phyloP scores from a whole-genome alignment of 139 green algal species.

The Picochlorum sp. region DNA sequence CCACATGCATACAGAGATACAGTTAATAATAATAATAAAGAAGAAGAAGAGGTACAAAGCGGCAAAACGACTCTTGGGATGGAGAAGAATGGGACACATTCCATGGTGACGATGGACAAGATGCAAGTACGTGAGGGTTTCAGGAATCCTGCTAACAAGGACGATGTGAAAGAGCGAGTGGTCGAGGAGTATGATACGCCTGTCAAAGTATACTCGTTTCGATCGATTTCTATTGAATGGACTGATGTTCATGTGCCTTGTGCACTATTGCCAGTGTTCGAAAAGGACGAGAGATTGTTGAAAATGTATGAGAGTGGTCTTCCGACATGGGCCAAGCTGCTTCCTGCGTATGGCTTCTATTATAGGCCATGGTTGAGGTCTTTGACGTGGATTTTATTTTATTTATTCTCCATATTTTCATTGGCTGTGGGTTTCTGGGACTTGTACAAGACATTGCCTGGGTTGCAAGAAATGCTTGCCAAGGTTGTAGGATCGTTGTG shows the following conservation, averaged over 20 bases:
- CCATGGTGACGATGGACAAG: too few species aligned
- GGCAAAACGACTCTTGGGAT: too few species aligned
- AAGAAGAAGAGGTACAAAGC: too few species aligned
- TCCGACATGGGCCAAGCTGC: conserved; percentile 62
- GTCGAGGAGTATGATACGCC: too few species aligned
- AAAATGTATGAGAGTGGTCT: conserved; percentile 69
- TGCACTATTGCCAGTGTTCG: conserved; percentile 26
- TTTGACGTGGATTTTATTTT: conserved; percentile 57
- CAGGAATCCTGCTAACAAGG: too few species aligned
- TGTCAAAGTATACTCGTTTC: conserved; percentile 3
- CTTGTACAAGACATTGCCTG: conserved; percentile 72
- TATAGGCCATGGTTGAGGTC: conserved; percentile 72
- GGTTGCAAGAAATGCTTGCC: conserved; percentile 38
- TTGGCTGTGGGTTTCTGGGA: conserved; percentile 66
- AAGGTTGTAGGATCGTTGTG: conserved; percentile 31
- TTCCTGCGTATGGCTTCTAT: conserved; percentile 51
- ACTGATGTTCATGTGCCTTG: conserved; percentile 23
- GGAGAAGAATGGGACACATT: too few species aligned
- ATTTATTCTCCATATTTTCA: conserved; percentile 62
- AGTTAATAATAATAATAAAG: too few species aligned
- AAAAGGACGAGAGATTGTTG: conserved; percentile 64
- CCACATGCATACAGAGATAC: too few species aligned
- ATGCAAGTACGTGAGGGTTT: too few species aligned
- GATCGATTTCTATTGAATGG: conserved; percentile 13
- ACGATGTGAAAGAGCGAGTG: too few species aligned